Conservation (phyloP, 257 asterid species). For the Gardenia jasminoides region DNA sequence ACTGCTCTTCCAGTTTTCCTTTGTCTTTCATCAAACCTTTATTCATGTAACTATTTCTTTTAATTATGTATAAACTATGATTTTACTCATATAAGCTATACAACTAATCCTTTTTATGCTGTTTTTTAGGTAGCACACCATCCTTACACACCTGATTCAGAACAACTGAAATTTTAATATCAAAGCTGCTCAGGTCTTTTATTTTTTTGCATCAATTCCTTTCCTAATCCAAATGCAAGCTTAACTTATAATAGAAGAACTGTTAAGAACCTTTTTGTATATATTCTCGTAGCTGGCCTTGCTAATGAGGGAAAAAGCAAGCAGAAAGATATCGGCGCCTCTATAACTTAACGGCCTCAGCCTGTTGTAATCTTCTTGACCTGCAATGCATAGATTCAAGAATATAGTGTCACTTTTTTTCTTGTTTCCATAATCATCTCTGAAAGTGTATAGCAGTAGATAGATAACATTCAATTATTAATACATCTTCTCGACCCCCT, state of each 20-base stretch:
- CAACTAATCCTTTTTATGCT: no score
- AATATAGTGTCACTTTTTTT: background rate
- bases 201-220: background rate
- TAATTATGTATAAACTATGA: no score
- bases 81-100: no score
- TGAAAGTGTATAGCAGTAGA: no score
- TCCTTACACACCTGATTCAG: background rate
- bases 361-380: slow-evolving; percentile 92
- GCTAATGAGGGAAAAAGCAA: slow-evolving; percentile 78
- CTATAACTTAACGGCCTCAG: slow-evolving; percentile 81
- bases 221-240: background rate
- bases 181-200: no score
- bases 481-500: no score
- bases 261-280: slow-evolving; percentile 54
- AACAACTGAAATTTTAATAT: background rate
- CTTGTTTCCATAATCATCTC: background rate
- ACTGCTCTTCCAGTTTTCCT: no score
- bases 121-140: no score
- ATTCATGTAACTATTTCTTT: no score
- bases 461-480: no score
- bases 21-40: no score
- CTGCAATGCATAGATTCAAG: slow-evolving; percentile 31
- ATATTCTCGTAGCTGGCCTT: slow-evolving; percentile 88
- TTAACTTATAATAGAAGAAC: background rate
- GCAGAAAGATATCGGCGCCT: slow-evolving; percentile 81